Conservation (phyloP, 2,329 filamentous ascomycete genomes). For the Beauveria varroae region DNA sequence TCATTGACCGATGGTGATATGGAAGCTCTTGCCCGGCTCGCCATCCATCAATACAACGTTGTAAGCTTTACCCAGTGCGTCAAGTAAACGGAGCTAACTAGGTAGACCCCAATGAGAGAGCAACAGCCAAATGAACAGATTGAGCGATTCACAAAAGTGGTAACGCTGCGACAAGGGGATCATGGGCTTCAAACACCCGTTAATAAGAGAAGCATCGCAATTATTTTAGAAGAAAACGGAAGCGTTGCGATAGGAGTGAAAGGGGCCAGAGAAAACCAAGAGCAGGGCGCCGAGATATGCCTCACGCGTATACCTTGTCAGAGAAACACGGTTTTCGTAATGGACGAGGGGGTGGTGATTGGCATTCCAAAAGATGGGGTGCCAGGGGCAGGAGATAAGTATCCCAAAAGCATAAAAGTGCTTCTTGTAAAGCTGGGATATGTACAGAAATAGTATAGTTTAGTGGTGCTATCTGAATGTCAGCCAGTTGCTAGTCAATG, state of each 20-base stretch:
- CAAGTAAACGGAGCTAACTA: background rate
- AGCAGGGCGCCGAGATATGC: background rate
- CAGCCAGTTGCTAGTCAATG: too few relatives aligned
- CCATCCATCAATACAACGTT: background rate
- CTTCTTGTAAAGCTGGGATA: background rate
- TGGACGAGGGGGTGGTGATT: background rate
- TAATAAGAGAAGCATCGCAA: background rate
- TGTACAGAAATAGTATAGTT: background rate
- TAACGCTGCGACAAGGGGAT: background rate
- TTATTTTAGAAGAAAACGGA: background rate
- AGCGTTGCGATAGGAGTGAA: background rate
- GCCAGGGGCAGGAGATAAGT: background rate
- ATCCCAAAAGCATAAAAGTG: background rate
- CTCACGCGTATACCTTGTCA: background rate
- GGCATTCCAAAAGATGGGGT: background rate
- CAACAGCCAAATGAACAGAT: background rate
- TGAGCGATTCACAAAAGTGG: background rate
- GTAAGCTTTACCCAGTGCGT: background rate
- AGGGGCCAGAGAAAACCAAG: background rate
- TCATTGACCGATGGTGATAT: background rate
- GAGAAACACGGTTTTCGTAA: background rate
- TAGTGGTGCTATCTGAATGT: too few relatives aligned
- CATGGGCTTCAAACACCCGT: background rate
- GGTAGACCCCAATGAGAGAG: background rate
- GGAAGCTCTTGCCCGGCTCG: background rate